Base-by-base conservation (phyloP, 2,329 filamentous ascomycete species). In the Epicoccum nigrum region DNA sequence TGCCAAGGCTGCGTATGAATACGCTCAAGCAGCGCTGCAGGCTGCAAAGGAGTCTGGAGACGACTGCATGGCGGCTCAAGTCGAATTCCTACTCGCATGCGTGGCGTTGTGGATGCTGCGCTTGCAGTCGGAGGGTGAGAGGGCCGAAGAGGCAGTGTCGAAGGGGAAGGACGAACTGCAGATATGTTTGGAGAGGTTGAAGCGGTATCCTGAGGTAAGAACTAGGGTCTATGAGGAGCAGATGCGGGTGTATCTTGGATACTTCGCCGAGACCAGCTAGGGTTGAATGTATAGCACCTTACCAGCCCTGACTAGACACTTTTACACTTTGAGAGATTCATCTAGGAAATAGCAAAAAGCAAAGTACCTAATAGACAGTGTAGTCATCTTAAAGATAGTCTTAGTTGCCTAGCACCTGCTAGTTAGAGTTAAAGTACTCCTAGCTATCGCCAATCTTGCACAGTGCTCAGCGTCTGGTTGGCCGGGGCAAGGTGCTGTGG, bases 21-120 rank as follows among this genome's bases (percentile, higher is more conserved):
- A 55, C 28, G 54, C 48, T 2, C 41, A 57, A 17, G 40, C 38
- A 12, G 45, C 56, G 13, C 13, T 59, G n/a, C 27, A 54, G 7
- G 58, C 58, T 21, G 51, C 48, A 1, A 13, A 35, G 2, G 40
- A 32, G 17, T 23, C 30, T 3, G 34, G 44, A 13, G 51, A 61
- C 17, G 34, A 51, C 4, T 55, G 51, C 21, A 56, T 59, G 54
- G 44, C 51, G 2, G 51, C 54, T 9, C 58, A 61, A 28, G 39
- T 56, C 4, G 35, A 59, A 30, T 61, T 59, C 21, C 11, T 54
- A 12, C 28, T 54, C 2, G 45, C 56, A 1, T 55, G 51, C 37
- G 45, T 55, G 11, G 44, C 34, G n/a, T 51, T 30, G 3, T 61
- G 58, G 58, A 49, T 47, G 16, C 27, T 59, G 12, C 53, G 49